Evolutionary conservation across 1,284 basidiomycete genomes (phyloP), one percentile per base, ranked within the genome.

Genomic region (Testicularia cyperi): DNA sequence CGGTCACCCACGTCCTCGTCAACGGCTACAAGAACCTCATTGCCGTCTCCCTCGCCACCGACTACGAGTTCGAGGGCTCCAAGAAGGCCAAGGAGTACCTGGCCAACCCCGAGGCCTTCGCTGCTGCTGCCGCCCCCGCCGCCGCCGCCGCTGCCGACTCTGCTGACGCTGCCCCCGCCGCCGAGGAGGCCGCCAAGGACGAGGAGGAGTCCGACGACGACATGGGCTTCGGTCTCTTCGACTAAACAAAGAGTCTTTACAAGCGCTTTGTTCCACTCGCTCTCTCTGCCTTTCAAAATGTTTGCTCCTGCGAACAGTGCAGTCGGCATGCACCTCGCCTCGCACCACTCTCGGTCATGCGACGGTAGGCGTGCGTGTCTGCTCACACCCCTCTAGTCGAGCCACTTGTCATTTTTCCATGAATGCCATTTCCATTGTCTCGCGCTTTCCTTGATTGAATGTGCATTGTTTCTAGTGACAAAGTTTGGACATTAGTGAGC

Each of bases 21-120:
- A 96, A 97, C 83, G 84, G 90, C 39, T 98, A 97, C 88, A 98
- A 99, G 87, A 96, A 97, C 84, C 81, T 98, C 65, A 71, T 78
- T 31, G 88, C 90, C 47, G 80, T 99, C 75, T 87, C 92, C 44
- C 80, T 99, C 65, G 86, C 84, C 49, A 96, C 94, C 68, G 94
- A 98, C 45, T 94, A 91, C 85, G 85, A 86, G 62, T 97, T 97
- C 79, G 90, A 95, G 78, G 91, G 87, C 61, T 83, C 88, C 53
- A 88, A 88, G 78, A 90, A 96, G 88, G 85, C 88, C 80, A 96
- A 96, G 84, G 92, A 90, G 78, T 89, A 87, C 81, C 86, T 97
- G 68, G 92, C 88, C 78, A 95, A 97, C 84, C 92, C 92, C 49
- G 91, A 95, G 65, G 92, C 92, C 23, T 97, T 92, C 78, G 90